phyloP scores from a whole-genome alignment of 1,284 basidiomycete species.

The Uromyces viciae-fabae region DNA sequence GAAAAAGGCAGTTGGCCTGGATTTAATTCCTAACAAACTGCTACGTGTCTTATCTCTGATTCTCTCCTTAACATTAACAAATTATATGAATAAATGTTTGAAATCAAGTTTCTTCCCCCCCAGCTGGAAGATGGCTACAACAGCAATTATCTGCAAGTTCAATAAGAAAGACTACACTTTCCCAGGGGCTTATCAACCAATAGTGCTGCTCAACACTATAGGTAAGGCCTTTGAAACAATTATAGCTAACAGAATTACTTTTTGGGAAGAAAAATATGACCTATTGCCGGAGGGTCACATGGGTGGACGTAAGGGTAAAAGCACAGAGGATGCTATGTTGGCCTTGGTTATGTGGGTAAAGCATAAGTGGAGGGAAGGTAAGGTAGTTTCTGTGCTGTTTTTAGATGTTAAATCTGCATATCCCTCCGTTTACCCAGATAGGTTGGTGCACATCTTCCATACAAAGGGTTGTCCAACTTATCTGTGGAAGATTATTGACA shows the following conservation, averaged over 20 bases:
- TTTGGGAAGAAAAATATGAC: not conserved
- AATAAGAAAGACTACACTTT: not conserved
- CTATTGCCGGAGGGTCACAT: not conserved
- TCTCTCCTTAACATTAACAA: too few relatives aligned
- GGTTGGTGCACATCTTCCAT: not conserved
- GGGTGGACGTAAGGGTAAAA: not conserved
- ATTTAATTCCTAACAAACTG: not conserved
- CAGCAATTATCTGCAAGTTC: not conserved
- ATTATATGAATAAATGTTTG: not conserved
- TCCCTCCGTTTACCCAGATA: not conserved
- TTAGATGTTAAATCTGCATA: slow-evolving; percentile 35
- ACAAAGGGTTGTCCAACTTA: not conserved
- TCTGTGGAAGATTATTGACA: not conserved
- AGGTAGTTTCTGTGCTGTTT: slow-evolving; percentile 1
- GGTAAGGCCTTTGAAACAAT: not conserved
- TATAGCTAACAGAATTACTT: not conserved
- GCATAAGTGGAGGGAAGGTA: not conserved
- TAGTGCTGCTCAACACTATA: not conserved
- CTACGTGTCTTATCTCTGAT: too few relatives aligned
- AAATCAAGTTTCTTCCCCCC: not conserved
- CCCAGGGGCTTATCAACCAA: slow-evolving; percentile 1
- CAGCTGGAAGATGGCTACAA: slow-evolving; percentile 3
- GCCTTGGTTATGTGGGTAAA: not conserved
- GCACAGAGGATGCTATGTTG: not conserved
- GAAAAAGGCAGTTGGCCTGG: not conserved